phyloP scores from a whole-genome alignment of 768 basidiomycete species.

The Boletus subcaerulescens region DNA sequence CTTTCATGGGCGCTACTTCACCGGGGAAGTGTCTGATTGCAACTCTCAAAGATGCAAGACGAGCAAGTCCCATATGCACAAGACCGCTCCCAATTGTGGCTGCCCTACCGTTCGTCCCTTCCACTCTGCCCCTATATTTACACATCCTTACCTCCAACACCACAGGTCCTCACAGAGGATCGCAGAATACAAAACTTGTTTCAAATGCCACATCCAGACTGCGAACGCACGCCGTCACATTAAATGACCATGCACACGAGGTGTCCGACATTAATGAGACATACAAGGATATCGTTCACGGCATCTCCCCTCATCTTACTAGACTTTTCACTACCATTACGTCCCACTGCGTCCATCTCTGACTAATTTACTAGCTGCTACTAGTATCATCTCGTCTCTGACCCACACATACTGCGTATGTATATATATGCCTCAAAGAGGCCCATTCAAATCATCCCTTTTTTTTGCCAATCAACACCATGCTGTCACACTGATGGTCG shows the following conservation, averaged over 20 bases:
- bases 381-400: neutral
- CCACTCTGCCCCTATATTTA: conserved; percentile 8
- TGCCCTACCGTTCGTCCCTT: conserved; percentile 26
- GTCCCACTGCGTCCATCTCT: conserved; percentile 6
- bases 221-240: conserved; percentile 18
- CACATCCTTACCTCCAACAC: neutral
- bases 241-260: conserved; percentile 3
- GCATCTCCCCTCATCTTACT: conserved; percentile 4
- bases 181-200: conserved; percentile 37
- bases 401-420: conserved; percentile 15
- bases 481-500: conserved; percentile 15
- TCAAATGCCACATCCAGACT: conserved; percentile 34
- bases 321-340: conserved; percentile 12
- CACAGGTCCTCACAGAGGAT: conserved; percentile 34
- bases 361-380: conserved; percentile 15
- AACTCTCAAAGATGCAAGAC: conserved; percentile 33
- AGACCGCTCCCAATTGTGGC: conserved; percentile 34
- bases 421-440: conserved; percentile 6
- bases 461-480: neutral
- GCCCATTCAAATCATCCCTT: neutral
- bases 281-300: neutral
- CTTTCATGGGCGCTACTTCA: conserved; percentile 38
- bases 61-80: conserved; percentile 34
- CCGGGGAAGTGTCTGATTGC: conserved; percentile 32
- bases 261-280: neutral